Evolutionary conservation across 805 yeast species (phyloP).

Genomic region (Jamesozyma gamospora): DNA sequence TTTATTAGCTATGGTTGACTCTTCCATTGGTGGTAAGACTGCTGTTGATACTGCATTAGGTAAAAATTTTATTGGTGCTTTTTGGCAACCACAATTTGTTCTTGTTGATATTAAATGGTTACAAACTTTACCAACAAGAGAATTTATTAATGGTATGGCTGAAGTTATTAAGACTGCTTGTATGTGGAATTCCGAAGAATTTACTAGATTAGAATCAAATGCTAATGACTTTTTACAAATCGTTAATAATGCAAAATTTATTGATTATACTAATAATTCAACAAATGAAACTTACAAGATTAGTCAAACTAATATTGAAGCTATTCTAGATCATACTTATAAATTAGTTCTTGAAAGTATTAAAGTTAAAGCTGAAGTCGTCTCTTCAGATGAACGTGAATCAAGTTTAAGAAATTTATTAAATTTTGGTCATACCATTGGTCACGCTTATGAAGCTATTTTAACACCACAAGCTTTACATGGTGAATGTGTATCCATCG

Average conservation of each 20-base stretch:
- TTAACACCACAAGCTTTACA: conserved; percentile 92
- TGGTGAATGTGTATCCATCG: conserved; percentile 98
- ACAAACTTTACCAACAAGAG: conserved; percentile 82
- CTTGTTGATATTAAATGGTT: conserved; percentile 82
- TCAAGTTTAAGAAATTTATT: conserved; percentile 85
- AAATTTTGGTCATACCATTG: conserved; percentile 94
- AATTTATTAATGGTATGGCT: conserved; percentile 96
- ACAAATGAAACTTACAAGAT: conserved; percentile 20
- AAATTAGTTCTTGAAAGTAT: conserved; percentile 79
- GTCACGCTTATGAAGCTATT: conserved; percentile 97
- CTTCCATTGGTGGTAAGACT: conserved; percentile 96
- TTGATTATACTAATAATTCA: conserved; percentile 4
- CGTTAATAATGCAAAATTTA: conserved; percentile 34
- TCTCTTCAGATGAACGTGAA: conserved; percentile 88
- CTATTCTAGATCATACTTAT: conserved; percentile 64
- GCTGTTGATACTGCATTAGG: conserved; percentile 96
- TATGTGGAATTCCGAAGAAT: conserved; percentile 88
- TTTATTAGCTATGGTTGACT: conserved; percentile 91
- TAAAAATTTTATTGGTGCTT: conserved; percentile 91
- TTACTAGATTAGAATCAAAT: conserved; percentile 70
- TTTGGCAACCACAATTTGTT: conserved; percentile 90
- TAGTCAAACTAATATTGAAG: conserved; percentile 50
- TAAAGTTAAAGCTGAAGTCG: conserved; percentile 87
- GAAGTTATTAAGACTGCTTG: conserved; percentile 98
- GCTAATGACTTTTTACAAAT: conserved; percentile 59